These are phyloP conservation scores for Boletus rex-veris DNA, from an alignment of 768 basidiomycete species.

Conservation along the genomic window DNA sequence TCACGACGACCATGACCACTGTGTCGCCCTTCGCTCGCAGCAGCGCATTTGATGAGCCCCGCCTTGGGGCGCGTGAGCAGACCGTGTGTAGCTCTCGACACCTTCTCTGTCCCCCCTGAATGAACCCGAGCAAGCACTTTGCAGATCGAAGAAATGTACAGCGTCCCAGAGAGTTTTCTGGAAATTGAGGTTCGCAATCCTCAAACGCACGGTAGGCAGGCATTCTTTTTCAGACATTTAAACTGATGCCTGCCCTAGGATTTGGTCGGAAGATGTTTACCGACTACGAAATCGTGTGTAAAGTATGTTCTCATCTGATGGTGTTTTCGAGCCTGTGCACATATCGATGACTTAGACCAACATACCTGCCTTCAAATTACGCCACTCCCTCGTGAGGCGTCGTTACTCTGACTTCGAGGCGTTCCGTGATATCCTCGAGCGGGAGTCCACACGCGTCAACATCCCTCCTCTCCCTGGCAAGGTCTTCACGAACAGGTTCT, in stretches of 20 bases:
- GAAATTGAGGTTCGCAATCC: constrained; percentile 98
- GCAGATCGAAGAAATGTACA: constrained; percentile 98
- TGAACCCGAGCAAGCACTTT: constrained; percentile 34
- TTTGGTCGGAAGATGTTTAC: constrained; percentile 99
- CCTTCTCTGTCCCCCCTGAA: constrained; percentile 16
- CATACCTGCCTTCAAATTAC: constrained; percentile 97
- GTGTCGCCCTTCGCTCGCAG: constrained; percentile 64
- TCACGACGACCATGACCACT: constrained; percentile 30
- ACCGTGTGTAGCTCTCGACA: constrained; percentile 39
- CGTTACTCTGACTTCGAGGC: constrained; percentile 95
- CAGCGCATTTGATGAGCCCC: constrained; percentile 51
- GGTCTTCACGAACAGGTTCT: constrained; percentile 97
- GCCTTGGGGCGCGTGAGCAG: constrained; percentile 50
- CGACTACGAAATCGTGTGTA: constrained; percentile 98
- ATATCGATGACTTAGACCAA: constrained; percentile 64
- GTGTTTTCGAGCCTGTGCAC: constrained; percentile 2
- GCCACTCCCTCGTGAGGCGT: constrained; percentile 83
- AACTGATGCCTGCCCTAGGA: constrained; percentile 37
- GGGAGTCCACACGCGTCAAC: constrained; percentile 95
- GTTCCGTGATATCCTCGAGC: constrained; percentile 96
- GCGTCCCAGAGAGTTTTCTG: constrained; percentile 92
- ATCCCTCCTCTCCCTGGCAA: constrained; percentile 97
- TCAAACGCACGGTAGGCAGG: constrained; percentile 79
- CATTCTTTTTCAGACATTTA: neutral
- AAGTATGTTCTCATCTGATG: constrained; percentile 45